A percentile compares a stretch with the other conserved stretches of the same genome.
Conservation (phyloP, 352 stramenopile species). For the Globisporangium viniferum region DNA sequence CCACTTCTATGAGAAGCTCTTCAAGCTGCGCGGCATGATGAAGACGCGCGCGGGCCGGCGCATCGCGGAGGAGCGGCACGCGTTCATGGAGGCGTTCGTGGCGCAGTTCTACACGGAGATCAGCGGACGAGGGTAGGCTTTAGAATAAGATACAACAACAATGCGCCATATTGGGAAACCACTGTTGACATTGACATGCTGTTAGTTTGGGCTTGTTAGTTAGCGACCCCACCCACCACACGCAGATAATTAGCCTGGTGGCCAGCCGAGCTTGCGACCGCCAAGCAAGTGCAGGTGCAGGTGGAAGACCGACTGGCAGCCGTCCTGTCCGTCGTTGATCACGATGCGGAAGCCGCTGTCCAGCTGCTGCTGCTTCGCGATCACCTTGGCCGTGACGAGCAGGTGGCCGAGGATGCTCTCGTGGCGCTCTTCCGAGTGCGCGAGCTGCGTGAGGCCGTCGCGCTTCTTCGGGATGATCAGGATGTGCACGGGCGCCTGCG, state of each 20-base stretch:
- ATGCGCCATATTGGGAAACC: background rate
- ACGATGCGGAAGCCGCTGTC: slow-evolving; percentile 95
- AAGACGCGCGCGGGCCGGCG: slow-evolving; percentile 74
- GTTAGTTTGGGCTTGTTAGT: background rate
- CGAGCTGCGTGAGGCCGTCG: slow-evolving; percentile 90
- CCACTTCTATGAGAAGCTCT: slow-evolving; percentile 91
- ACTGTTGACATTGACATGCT: background rate
- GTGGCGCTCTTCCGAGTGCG: slow-evolving; percentile 89
- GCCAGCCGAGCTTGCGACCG: slow-evolving; percentile 92
- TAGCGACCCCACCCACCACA: background rate
- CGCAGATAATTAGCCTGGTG: slow-evolving; percentile 67
- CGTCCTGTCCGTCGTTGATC: slow-evolving; percentile 93
- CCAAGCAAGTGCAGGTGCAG: slow-evolving; percentile 95
- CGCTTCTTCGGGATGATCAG: slow-evolving; percentile 97
- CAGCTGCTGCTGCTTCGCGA: slow-evolving; percentile 90
- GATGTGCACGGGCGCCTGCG: slow-evolving; percentile 94
- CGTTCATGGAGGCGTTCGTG: slow-evolving; percentile 86
- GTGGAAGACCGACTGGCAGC: slow-evolving; percentile 89
- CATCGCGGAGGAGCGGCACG: slow-evolving; percentile 79
- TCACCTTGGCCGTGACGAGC: slow-evolving; percentile 90
- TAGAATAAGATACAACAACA: background rate
- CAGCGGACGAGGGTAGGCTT: slow-evolving; percentile 30
- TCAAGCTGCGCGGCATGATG: slow-evolving; percentile 86
- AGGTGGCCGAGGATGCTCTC: slow-evolving; percentile 93
- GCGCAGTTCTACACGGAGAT: slow-evolving; percentile 81